These are phyloP conservation scores for Ananas comosus DNA, from an alignment of 176 grass and related monocot species.

Conservation along the genomic window DNA sequence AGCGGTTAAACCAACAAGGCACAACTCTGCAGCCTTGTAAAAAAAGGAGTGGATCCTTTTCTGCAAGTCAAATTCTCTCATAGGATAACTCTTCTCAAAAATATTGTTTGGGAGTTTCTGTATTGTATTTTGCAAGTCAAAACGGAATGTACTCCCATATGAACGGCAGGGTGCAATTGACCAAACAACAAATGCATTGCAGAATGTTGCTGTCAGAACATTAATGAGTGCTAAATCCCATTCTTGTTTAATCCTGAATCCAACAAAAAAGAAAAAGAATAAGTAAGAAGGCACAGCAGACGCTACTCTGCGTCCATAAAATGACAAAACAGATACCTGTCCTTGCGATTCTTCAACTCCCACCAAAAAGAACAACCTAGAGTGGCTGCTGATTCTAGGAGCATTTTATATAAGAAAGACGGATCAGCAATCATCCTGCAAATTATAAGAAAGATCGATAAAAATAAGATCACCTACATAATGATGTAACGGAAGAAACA, in stretches of 20 bases:
- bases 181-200: constrained; percentile 83
- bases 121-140: constrained; percentile 77
- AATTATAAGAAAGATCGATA: constrained; percentile 21
- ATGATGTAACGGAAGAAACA: neutral
- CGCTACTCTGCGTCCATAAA: neutral
- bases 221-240: constrained; percentile 80
- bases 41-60: constrained; percentile 78
- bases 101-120: constrained; percentile 99
- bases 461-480: neutral
- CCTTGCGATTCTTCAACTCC: constrained; percentile 86
- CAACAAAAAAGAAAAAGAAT: constrained; percentile 19
- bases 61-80: constrained; percentile 85
- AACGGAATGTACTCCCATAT: constrained; percentile 87
- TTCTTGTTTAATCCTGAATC: constrained; percentile 74
- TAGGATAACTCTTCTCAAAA: constrained; percentile 88
- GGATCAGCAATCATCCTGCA: constrained; percentile 94
- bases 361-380: constrained; percentile 55
- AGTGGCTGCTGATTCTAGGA: constrained; percentile 65
- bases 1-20: constrained; percentile 60
- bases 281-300: neutral
- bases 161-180: constrained; percentile 89
- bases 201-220: constrained; percentile 70
- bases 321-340: constrained; percentile 47
- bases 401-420: constrained; percentile 79
- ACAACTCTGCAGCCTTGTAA: constrained; percentile 86